Conservation (phyloP, 2,329 filamentous ascomycete genomes). For the Chalaropsis ovoidea region DNA sequence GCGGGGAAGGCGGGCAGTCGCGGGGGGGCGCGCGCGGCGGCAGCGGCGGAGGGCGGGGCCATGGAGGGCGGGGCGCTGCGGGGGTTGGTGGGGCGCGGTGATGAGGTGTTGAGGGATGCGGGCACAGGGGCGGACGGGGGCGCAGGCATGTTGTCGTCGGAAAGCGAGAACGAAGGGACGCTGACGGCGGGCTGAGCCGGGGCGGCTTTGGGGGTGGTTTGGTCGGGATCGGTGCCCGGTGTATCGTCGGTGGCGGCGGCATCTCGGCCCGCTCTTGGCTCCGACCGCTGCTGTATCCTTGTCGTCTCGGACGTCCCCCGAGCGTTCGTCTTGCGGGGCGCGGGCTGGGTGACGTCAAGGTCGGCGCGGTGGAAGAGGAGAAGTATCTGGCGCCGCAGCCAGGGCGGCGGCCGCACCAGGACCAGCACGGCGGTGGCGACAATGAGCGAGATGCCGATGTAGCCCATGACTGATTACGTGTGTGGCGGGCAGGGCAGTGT, state of each 20-base stretch:
- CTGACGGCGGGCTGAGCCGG: constrained; percentile 29
- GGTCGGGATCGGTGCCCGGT: constrained; percentile 32
- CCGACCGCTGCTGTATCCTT: neutral
- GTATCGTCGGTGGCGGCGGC: constrained; percentile 24
- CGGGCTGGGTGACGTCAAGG: neutral
- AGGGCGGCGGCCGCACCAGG: constrained; percentile 43
- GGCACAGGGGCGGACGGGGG: constrained; percentile 6
- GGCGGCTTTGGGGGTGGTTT: constrained; percentile 45
- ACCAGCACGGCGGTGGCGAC: constrained; percentile 51
- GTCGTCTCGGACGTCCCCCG: neutral
- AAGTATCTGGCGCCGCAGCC: constrained; percentile 37
- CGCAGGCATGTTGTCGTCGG: constrained; percentile 30
- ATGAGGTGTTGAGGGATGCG: neutral
- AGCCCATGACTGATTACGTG: constrained; percentile 38
- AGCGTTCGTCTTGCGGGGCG: neutral
- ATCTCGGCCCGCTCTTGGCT: constrained; percentile 3
- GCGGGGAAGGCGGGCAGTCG: constrained; percentile 42
- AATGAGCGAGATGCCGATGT: constrained; percentile 52
- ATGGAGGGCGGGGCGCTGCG: constrained; percentile 27
- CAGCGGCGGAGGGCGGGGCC: constrained; percentile 29
- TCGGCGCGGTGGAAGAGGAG: constrained; percentile 21
- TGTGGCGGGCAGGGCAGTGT: neutral
- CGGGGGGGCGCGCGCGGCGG: constrained; percentile 30
- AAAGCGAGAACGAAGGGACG: constrained; percentile 42
- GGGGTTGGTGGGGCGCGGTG: constrained; percentile 21